Base-by-base conservation (phyloP, 2,329 filamentous ascomycete genomes). In the Microsporum canis region DNA sequence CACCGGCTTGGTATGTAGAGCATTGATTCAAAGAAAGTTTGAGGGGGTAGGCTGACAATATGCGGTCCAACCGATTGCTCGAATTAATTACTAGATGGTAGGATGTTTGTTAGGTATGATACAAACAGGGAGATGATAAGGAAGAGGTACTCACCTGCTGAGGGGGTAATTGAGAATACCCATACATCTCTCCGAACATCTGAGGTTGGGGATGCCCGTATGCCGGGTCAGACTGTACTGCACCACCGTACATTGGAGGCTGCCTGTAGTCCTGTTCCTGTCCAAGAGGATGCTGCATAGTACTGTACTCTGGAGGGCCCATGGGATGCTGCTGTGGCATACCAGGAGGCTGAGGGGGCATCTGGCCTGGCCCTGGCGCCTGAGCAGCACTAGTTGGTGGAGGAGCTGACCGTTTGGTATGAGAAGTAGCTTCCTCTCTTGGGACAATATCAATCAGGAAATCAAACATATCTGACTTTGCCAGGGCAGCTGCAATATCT, bases 391-490 rank as follows among this genome's bases (percentile, higher is more conserved):
- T 51, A n/a, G 63, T 57, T 5, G 63, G 58, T 3, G 55, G 57
- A 23, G 60, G 77, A 57, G 76, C 80, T 5, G 85, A 80, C 65
- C 91, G 82, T 78, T 96, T 96, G 45, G 91, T 84, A 71, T 91
- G 90, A 27, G 88, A 85, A 7, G 88, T 83, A 39, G 92, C 91
- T 74, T 99, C 94, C 74, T 99, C 94, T 59, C 94, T 87, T 2
- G 94, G 94, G 4, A 99, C 94, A 64, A 99, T 99, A 72, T 99
- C 94, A 72, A 99, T 99, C 63, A 99, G 81, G 77, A 99, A 99
- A 77, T 99, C 94, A 74, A 99, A 99, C 94, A 99, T 99, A 78
- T 99, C 94, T 27, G 91, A 96, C 77, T 99, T 99, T 63, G 90
- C 88, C 29, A 99, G 81, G 12, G 94, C 94, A 8, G 91, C 95